These are phyloP conservation scores for Aspergillus chevalieri DNA, from an alignment of 2,329 filamentous ascomycete species.

Conservation along the genomic window DNA sequence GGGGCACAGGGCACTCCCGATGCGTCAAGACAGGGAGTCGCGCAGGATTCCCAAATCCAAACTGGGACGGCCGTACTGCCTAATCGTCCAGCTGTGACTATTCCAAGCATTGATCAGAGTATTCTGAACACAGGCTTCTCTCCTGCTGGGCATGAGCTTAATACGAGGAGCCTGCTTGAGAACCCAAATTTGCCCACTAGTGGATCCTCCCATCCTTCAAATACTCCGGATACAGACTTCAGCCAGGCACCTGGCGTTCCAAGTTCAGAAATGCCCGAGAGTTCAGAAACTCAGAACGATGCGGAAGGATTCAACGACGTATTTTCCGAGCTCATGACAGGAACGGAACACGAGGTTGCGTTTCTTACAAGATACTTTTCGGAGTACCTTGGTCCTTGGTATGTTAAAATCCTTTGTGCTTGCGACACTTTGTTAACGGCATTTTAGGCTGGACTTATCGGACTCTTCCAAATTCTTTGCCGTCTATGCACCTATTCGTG, in stretches of 20 bases:
- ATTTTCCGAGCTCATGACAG: constrained; percentile 32
- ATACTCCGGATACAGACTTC: neutral
- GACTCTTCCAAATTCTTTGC: constrained; percentile 36
- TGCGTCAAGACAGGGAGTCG: neutral
- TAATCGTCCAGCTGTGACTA: neutral
- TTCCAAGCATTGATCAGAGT: neutral
- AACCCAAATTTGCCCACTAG: neutral
- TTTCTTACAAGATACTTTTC: constrained; percentile 34
- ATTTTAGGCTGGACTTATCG: constrained; percentile 32
- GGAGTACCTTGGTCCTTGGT: constrained; percentile 32
- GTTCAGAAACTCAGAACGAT: constrained; percentile 17
- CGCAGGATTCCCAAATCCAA: neutral
- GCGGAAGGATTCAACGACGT: constrained; percentile 29
- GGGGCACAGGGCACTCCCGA: neutral
- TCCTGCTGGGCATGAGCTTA: neutral
- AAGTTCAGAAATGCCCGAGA: neutral
- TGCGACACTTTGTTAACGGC: constrained; percentile 7
- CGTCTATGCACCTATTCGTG: constrained; percentile 32
- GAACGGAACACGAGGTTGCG: constrained; percentile 33
- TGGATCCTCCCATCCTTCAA: neutral
- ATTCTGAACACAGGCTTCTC: neutral
- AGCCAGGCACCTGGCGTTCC: neutral
- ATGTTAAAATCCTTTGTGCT: constrained; percentile 2
- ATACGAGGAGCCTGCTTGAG: neutral
- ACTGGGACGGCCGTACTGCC: neutral